A percentile compares a stretch with the other conserved stretches of the same genome.
These are phyloP conservation scores for Chytriomyces sp. DNA, from an alignment of 192 early-diverging fungal genomes.

Conservation along the genomic window DNA sequence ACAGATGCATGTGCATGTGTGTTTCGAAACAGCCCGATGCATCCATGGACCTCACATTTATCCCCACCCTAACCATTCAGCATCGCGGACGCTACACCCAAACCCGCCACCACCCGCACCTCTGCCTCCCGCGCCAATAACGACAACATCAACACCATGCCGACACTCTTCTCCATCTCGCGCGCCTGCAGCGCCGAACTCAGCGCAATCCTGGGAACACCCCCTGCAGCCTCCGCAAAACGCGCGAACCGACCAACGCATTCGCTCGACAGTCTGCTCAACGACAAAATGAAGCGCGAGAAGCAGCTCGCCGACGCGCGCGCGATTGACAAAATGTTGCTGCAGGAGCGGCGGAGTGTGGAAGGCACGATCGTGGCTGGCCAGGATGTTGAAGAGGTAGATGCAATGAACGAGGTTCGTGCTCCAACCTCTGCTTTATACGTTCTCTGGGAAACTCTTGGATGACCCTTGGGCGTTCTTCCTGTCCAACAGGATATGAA, in stretches of 20 bases:
- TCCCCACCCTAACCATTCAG: not conserved
- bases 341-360: not conserved
- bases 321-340: not conserved
- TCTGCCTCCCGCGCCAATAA: not conserved
- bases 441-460: no score
- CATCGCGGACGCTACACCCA: not conserved
- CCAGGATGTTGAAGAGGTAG: not conserved
- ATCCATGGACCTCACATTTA: not conserved
- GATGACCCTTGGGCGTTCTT: no score
- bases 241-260: slow-evolving; percentile 6
- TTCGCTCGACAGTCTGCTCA: slow-evolving; percentile 19
- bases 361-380: not conserved
- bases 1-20: not conserved
- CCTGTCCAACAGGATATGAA: not conserved
- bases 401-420: not conserved
- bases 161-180: no score
- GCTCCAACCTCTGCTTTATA: no score
- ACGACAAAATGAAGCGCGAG: slow-evolving; percentile 23
- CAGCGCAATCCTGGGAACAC: not conserved
- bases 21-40: not conserved
- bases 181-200: not conserved
- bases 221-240: not conserved
- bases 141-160: not conserved
- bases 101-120: not conserved
- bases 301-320: slow-evolving; percentile 19